phyloP scores from a whole-genome alignment of 2,329 filamentous ascomycete species.

The Pseudogymnoascus pannorum region DNA sequence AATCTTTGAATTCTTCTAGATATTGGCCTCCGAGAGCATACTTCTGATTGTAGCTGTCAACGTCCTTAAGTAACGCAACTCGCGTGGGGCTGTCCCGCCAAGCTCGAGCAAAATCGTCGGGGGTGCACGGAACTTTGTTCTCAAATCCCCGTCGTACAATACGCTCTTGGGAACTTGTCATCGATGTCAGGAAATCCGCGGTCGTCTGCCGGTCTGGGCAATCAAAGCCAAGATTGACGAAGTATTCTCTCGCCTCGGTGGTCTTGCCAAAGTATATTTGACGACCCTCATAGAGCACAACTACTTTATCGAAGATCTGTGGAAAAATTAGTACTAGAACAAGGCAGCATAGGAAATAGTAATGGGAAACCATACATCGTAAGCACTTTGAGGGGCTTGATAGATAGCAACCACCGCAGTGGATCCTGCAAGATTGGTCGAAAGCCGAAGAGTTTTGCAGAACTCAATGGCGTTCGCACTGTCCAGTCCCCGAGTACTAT shows the following conservation, averaged over 20 bases:
- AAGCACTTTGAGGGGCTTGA: constrained; percentile 62
- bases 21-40: constrained; percentile 25
- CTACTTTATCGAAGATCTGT: constrained; percentile 56
- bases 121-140: constrained; percentile 44
- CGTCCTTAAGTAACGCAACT: constrained; percentile 38
- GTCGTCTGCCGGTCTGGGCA: constrained; percentile 47
- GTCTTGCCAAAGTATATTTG: constrained; percentile 66
- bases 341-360: not conserved
- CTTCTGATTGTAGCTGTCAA: constrained; percentile 42
- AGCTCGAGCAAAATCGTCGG: constrained; percentile 44
- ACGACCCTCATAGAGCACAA: constrained; percentile 58
- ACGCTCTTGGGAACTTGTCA: constrained; percentile 55
- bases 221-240: constrained; percentile 62
- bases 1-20: constrained; percentile 31
- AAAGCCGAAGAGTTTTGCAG: constrained; percentile 54
- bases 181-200: constrained; percentile 67
- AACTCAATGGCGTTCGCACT: constrained; percentile 67
- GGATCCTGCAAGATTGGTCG: constrained; percentile 54
- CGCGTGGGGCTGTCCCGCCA: constrained; percentile 40
- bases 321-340: not conserved
- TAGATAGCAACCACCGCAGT: constrained; percentile 63
- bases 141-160: constrained; percentile 48
- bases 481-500: constrained; percentile 65
- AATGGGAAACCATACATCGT: constrained; percentile 37
- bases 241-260: constrained; percentile 58